Conservation (phyloP, 345 rosid genomes). For the Gossypium anomalum region DNA sequence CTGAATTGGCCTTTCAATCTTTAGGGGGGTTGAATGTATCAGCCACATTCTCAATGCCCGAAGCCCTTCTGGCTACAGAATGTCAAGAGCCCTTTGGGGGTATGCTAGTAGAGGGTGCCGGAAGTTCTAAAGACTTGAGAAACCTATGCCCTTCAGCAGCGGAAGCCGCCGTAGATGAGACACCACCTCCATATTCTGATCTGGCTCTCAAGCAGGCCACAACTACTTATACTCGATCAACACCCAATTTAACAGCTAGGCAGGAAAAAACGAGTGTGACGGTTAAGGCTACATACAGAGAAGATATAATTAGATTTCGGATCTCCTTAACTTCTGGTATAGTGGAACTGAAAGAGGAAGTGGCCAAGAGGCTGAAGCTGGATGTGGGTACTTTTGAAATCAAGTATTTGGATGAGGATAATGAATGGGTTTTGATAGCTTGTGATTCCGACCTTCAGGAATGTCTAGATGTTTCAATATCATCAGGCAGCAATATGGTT, state of each 20-base stretch:
- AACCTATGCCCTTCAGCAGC: constrained; percentile 57
- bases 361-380: constrained; percentile 78
- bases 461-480: constrained; percentile 64
- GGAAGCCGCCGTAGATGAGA: constrained; percentile 43
- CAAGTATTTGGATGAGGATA: constrained; percentile 78
- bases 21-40: constrained; percentile 24
- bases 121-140: constrained; percentile 81
- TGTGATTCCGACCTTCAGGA: constrained; percentile 81
- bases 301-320: constrained; percentile 79
- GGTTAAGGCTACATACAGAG: constrained; percentile 73
- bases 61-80: constrained; percentile 40
- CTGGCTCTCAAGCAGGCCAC: constrained; percentile 18
- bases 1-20: constrained; percentile 36
- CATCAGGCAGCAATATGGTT: constrained; percentile 54
- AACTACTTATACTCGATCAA: constrained; percentile 26
- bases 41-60: constrained; percentile 43
- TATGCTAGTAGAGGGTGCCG: constrained; percentile 68
- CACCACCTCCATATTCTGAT: constrained; percentile 24
- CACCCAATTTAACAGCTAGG: constrained; percentile 19
- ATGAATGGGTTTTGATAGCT: constrained; percentile 72
- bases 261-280: constrained; percentile 43
- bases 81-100: constrained; percentile 49
- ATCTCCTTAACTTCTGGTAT: constrained; percentile 50
- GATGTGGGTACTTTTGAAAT: constrained; percentile 73
- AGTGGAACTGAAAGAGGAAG: constrained; percentile 67